phyloP scores from a whole-genome alignment of 305 asterid species.

The Solanum chacoense region DNA sequence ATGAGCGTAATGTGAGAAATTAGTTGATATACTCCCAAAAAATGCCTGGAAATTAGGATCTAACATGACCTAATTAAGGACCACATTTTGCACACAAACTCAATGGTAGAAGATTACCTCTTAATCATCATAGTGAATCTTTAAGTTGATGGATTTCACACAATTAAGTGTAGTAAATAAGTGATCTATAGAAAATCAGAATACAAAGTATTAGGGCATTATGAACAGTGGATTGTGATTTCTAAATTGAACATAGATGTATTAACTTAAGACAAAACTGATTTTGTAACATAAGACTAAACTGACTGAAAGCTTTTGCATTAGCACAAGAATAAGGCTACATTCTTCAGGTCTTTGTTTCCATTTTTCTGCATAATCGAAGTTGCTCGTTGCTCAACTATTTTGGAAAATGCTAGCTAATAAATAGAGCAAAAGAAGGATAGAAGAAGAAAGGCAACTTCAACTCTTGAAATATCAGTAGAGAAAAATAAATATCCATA shows the following conservation, averaged over 20 bases:
- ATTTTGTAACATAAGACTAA: not conserved
- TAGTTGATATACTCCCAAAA: not conserved
- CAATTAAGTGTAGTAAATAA: not conserved
- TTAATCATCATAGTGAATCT: not conserved
- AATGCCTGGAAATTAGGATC: not conserved
- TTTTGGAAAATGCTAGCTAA: not conserved
- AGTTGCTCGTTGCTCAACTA: not conserved
- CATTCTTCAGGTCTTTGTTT: not conserved
- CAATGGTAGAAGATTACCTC: not conserved
- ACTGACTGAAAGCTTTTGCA: not conserved
- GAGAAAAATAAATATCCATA: not conserved
- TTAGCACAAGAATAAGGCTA: not conserved
- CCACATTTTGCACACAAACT: not conserved
- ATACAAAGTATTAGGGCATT: not conserved
- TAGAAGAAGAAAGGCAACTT: not conserved
- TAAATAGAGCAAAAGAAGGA: not conserved
- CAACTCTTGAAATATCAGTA: not conserved
- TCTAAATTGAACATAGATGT: not conserved
- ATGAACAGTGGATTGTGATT: not conserved
- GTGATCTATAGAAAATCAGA: not conserved
- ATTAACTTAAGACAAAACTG: not conserved
- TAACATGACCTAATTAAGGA: not conserved
- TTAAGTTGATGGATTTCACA: not conserved
- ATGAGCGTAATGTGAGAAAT: not conserved
- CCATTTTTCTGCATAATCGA: not conserved